These are phyloP conservation scores for Linnemannia hyalina DNA, from an alignment of 192 early-diverging fungal genomes.

Conservation along the genomic window DNA sequence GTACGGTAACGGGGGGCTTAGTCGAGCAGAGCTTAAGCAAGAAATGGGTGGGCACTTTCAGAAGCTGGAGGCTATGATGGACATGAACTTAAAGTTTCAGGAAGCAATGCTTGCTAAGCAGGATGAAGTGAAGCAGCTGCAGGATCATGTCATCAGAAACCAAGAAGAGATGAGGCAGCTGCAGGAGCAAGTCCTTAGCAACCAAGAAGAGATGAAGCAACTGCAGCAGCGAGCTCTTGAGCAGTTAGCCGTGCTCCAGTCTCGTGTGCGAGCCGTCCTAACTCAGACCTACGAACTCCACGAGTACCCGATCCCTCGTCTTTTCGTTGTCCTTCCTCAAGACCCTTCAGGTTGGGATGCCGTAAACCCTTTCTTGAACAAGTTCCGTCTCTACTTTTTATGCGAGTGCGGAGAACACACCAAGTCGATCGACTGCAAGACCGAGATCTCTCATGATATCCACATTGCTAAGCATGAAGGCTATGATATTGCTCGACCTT, in stretches of 20 bases:
- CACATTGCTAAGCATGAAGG: conserved; percentile 27
- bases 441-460: not conserved
- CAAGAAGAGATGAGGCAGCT: too few relatives aligned
- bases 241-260: conserved; percentile 4
- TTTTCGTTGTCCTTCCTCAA: conserved; percentile 17
- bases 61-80: not conserved
- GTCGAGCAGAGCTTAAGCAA: not conserved
- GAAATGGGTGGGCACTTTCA: not conserved
- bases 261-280: conserved; percentile 4
- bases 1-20: not conserved
- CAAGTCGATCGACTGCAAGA: not conserved
- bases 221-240: not conserved
- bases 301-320: conserved; percentile 26
- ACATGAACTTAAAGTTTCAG: not conserved
- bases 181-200: not conserved
- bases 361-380: conserved; percentile 5
- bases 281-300: conserved; percentile 16
- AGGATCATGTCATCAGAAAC: too few relatives aligned
- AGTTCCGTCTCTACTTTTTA: conserved; percentile 19
- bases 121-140: not conserved
- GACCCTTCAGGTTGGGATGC: conserved; percentile 9
- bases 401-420: conserved; percentile 29
- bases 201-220: conserved; percentile 19
- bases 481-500: conserved; percentile 1
- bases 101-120: not conserved